Evolutionary conservation across 192 early-diverging fungal species (phyloP).

Genomic region (Rhizophagus prolifer): DNA sequence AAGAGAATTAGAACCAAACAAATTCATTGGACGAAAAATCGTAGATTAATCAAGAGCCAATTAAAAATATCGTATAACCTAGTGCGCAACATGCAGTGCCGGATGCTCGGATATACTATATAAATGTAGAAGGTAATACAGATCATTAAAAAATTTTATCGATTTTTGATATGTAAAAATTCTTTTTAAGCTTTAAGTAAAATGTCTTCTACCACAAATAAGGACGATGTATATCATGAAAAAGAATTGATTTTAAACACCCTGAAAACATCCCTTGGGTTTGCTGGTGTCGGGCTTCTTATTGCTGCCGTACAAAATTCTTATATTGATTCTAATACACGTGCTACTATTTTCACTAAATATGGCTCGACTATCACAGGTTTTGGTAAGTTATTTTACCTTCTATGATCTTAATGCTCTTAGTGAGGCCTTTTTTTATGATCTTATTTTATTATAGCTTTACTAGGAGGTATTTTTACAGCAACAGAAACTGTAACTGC

Average conservation of each 20-base stretch:
- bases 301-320: conserved; percentile 71
- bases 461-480: conserved; percentile 78
- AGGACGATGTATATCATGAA: conserved; percentile 24
- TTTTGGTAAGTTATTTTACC: conserved; percentile 57
- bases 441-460: conserved; percentile 47
- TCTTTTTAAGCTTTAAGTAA: background rate
- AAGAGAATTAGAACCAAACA: no score
- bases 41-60: no score
- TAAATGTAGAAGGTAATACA: no score
- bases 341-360: conserved; percentile 59
- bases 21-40: no score
- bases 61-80: no score
- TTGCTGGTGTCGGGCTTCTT: conserved; percentile 67
- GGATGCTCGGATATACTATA: no score
- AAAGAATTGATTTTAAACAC: conserved; percentile 48
- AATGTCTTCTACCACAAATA: background rate
- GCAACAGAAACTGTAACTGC: conserved; percentile 58
- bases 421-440: background rate
- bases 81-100: no score
- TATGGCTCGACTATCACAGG: conserved; percentile 65
- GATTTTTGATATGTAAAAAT: no score
- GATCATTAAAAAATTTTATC: no score
- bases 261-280: conserved; percentile 47
- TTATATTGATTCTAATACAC: conserved; percentile 47
- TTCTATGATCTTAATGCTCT: background rate